Conservation (phyloP, 768 basidiomycete genomes). For the Hericium alpestre region DNA sequence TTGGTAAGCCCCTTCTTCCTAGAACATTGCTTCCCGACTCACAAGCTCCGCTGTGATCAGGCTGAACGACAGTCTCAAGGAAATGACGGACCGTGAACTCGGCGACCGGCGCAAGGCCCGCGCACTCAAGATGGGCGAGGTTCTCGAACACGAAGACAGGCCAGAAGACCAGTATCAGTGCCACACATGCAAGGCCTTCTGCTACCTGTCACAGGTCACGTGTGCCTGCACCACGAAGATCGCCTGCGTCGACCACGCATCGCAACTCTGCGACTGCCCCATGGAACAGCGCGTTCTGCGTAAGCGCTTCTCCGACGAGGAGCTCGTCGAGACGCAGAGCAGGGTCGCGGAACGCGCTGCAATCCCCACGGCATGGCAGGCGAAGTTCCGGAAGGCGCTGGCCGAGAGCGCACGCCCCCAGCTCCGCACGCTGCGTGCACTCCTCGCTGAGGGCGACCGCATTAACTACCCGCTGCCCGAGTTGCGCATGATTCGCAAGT, state of each 20-base stretch:
- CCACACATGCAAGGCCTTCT: constrained; percentile 83
- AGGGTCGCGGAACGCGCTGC: constrained; percentile 64
- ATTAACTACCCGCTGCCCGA: constrained; percentile 70
- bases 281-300: constrained; percentile 53
- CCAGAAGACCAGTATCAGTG: constrained; percentile 96
- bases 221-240: constrained; percentile 72
- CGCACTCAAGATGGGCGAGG: constrained; percentile 48
- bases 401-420: constrained; percentile 60
- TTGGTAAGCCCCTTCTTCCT: constrained; percentile 50
- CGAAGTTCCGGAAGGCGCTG: constrained; percentile 57
- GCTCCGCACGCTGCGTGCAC: constrained; percentile 66
- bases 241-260: constrained; percentile 77
- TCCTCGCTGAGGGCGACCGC: constrained; percentile 84
- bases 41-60: constrained; percentile 27
- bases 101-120: constrained; percentile 55
- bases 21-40: background rate
- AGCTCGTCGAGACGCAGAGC: constrained; percentile 54
- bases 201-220: constrained; percentile 87
- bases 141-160: constrained; percentile 67
- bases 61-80: constrained; percentile 73
- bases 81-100: constrained; percentile 85
- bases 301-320: constrained; percentile 72
- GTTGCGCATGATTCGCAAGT: constrained; percentile 60
- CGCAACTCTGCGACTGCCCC: constrained; percentile 61
- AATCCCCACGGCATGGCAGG: constrained; percentile 66